Evolutionary conservation across 2,329 filamentous ascomycete genomes (phyloP).

Genomic region (Sphaerostilbella broomeana): DNA sequence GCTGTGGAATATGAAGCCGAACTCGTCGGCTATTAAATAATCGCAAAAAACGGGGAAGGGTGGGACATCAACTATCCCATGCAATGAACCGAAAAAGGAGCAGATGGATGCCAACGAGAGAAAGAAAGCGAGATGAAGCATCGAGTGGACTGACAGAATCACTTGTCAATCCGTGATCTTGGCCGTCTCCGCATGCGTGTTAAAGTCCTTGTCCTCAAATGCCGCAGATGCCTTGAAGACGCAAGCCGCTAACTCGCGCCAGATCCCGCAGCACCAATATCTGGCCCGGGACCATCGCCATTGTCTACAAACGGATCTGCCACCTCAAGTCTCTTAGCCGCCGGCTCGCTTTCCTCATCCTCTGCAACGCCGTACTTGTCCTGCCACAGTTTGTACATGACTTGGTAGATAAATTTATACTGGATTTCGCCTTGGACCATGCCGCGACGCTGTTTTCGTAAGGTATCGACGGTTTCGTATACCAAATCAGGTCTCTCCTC

Average conservation of each 20-base stretch:
- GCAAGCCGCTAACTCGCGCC: conserved; percentile 12
- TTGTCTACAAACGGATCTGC: conserved; percentile 35
- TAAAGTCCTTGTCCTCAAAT: no score
- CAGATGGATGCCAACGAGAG: not conserved
- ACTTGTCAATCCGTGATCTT: conserved; percentile 5
- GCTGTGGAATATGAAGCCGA: not conserved
- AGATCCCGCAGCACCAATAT: conserved; percentile 4
- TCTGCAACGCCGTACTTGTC: conserved; percentile 49
- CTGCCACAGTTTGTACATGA: conserved; percentile 67
- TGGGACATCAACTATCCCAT: not conserved
- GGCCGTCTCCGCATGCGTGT: not conserved
- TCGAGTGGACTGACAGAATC: conserved; percentile 4
- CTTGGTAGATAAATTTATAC: conserved; percentile 82
- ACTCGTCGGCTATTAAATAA: no score
- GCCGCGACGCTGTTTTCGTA: conserved; percentile 81
- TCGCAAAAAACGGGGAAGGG: not conserved
- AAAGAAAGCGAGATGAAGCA: not conserved
- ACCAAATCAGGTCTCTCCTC: conserved; percentile 55
- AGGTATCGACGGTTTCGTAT: conserved; percentile 67
- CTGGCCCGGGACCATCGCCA: not conserved
- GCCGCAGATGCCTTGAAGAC: conserved; percentile 6
- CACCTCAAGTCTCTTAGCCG: conserved; percentile 48
- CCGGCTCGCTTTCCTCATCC: conserved; percentile 35
- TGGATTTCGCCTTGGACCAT: conserved; percentile 93
- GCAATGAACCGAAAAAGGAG: not conserved